Percentiles rank a stretch among this genome's conserved stretches.
Evolutionary conservation across 73 alveolate species (phyloP).

Genomic region (Blepharisma stoltei): DNA sequence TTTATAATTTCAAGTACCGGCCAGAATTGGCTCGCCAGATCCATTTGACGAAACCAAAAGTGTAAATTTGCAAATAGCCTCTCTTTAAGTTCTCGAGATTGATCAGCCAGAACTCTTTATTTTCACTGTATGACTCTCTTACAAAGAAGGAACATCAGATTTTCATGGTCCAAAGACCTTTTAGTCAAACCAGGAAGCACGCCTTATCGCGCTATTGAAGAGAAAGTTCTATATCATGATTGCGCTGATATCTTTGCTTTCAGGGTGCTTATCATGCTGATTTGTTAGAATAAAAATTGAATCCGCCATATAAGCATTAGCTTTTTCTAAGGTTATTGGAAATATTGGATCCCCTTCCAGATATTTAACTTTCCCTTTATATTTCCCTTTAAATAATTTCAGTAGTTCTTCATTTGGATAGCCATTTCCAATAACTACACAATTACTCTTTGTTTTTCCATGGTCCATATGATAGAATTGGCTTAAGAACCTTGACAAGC

Average conservation of each 20-base stretch:
- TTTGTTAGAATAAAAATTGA: conserved; percentile 6
- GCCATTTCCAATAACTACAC: conserved; percentile 13
- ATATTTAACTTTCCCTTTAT: conserved; percentile 9
- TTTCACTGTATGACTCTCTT: no score
- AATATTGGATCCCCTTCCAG: background rate
- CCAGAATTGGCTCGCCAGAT: no score
- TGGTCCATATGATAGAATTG: conserved; percentile 21
- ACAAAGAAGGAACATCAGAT: no score
- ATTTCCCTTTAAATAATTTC: background rate
- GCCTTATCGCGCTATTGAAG: no score
- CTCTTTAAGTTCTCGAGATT: no score
- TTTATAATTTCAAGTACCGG: no score
- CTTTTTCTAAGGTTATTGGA: conserved; percentile 7
- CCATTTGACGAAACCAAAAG: no score
- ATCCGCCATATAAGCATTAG: conserved; percentile 12
- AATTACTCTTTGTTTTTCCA: background rate
- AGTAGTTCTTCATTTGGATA: conserved; percentile 1
- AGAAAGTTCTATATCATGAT: no score
- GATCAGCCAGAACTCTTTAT: no score
- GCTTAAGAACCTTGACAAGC: background rate
- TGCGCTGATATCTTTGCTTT: background rate
- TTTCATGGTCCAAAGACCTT: no score
- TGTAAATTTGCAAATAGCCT: no score
- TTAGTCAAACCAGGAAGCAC: no score
- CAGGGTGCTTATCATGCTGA: background rate